phyloP scores from a whole-genome alignment of 106 monocot genomes.

The Allium sativum region DNA sequence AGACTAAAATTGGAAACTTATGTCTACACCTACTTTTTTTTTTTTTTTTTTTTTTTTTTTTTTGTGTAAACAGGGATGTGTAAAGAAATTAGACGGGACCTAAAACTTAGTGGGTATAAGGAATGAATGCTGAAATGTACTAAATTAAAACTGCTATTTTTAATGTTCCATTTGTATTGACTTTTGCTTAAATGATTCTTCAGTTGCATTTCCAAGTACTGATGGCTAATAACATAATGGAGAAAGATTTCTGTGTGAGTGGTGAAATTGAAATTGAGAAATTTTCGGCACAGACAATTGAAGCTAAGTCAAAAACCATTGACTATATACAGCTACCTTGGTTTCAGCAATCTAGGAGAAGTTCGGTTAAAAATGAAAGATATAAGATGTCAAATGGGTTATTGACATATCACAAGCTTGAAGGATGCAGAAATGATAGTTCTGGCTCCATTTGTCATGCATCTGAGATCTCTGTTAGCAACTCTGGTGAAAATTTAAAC shows the following conservation, averaged over 20 bases:
- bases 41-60: no score
- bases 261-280: constrained; percentile 85
- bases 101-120: no score
- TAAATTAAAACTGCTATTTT: neutral
- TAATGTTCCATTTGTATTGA: neutral
- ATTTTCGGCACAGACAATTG: constrained; percentile 39
- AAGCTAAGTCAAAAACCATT: constrained; percentile 63
- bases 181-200: constrained; percentile 1
- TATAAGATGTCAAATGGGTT: constrained; percentile 11
- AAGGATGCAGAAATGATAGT: constrained; percentile 24
- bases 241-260: constrained; percentile 3
- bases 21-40: no score
- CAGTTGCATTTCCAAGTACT: constrained; percentile 81
- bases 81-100: no score
- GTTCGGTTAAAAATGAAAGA: neutral
- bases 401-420: constrained; percentile 17
- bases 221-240: constrained; percentile 19
- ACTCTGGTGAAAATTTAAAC: constrained; percentile 1
- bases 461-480: constrained; percentile 25
- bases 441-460: constrained; percentile 35
- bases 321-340: constrained; percentile 46
- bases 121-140: no score
- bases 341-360: constrained; percentile 40
- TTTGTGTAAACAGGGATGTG: no score
- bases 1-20: no score